phyloP scores from a whole-genome alignment of 2,329 filamentous ascomycete genomes.

The Nemania serpens region DNA sequence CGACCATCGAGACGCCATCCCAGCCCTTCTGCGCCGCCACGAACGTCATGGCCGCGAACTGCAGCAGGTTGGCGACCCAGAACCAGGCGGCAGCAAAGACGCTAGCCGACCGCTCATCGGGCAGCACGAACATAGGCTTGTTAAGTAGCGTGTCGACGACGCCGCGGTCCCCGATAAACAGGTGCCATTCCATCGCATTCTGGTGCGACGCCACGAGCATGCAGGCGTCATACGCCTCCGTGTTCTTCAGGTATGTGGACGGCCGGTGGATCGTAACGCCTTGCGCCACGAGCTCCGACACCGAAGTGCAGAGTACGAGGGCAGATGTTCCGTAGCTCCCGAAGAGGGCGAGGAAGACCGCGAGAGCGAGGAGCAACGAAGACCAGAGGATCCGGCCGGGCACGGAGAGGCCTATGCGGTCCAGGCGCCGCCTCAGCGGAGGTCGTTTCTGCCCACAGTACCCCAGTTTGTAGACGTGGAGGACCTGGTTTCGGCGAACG shows the following conservation, averaged over 20 bases:
- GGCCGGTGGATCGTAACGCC: conserved; percentile 26
- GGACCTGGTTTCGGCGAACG: background rate
- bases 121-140: conserved; percentile 37
- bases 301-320: conserved; percentile 24
- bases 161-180: conserved; percentile 36
- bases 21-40: conserved; percentile 35
- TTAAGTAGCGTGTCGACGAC: conserved; percentile 37
- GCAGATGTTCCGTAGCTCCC: conserved; percentile 31
- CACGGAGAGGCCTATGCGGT: background rate
- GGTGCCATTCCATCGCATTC: conserved; percentile 37
- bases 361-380: conserved; percentile 4
- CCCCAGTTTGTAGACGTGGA: background rate
- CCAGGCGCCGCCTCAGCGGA: background rate
- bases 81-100: conserved; percentile 25
- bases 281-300: conserved; percentile 30
- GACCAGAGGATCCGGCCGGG: background rate
- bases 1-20: conserved; percentile 31
- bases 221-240: conserved; percentile 36
- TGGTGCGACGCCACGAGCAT: conserved; percentile 37
- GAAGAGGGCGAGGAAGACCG: conserved; percentile 21
- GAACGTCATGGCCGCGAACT: conserved; percentile 37
- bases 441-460: background rate
- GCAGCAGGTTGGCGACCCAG: conserved; percentile 30
- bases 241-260: conserved; percentile 32
- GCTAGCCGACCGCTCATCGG: background rate